Evolutionary conservation across 495 filamentous ascomycete species (phyloP).

Genomic region (Bathelium albidoporum): DNA sequence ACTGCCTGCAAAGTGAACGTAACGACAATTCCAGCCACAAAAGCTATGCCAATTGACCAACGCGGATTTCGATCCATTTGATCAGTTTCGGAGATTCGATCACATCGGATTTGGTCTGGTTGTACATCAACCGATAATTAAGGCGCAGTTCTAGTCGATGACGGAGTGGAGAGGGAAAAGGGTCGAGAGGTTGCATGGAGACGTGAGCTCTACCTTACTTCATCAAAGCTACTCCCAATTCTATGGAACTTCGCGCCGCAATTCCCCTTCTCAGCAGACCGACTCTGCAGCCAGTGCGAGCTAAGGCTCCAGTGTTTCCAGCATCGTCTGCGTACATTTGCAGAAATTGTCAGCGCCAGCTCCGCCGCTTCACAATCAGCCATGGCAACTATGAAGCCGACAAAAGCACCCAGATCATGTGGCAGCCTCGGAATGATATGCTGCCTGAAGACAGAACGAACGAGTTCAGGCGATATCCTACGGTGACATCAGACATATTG

Average conservation of each 20-base stretch:
- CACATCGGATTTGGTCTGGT: not conserved
- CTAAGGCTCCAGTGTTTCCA: not conserved
- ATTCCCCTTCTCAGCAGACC: not conserved
- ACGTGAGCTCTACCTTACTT: not conserved
- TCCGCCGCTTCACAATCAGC: not conserved
- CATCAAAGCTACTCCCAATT: not conserved
- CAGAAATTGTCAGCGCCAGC: not conserved
- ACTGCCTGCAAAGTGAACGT: not conserved
- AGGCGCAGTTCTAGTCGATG: not conserved
- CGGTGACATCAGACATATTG: constrained; percentile 72
- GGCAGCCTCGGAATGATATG: constrained; percentile 68
- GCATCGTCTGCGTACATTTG: not conserved
- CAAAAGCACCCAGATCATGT: constrained; percentile 42
- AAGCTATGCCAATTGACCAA: not conserved
- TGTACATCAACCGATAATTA: not conserved
- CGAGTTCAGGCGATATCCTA: constrained; percentile 70
- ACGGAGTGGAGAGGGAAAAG: not conserved
- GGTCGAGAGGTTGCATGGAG: not conserved
- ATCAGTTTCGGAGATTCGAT: not conserved
- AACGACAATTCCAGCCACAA: not conserved
- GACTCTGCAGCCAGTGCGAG: not conserved
- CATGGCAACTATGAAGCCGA: constrained; percentile 11
- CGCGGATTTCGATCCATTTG: not conserved
- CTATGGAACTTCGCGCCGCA: not conserved
- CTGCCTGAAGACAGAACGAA: constrained; percentile 64